phyloP scores from a whole-genome alignment of 768 basidiomycete species.

The Trametes gibbosa region DNA sequence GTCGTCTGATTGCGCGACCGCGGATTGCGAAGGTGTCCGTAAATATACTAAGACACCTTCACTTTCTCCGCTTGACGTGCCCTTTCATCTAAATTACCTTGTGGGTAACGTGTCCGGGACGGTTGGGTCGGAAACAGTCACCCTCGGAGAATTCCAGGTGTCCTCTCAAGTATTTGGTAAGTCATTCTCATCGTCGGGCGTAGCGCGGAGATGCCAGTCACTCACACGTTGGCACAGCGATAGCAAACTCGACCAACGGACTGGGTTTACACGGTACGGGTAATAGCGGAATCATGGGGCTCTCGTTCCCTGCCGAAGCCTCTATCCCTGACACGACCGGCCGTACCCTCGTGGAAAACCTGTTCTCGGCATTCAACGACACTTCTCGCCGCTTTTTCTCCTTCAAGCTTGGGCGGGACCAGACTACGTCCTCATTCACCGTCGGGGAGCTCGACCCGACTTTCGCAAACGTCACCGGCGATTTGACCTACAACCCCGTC shows the following conservation, averaged over 20 bases:
- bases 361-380: constrained; percentile 42
- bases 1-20: constrained; percentile 41
- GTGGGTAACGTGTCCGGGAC: constrained; percentile 46
- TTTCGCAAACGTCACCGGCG: constrained; percentile 31
- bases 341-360: constrained; percentile 44
- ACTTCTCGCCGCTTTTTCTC: constrained; percentile 44
- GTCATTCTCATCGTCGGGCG: background rate
- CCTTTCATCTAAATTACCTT: constrained; percentile 51
- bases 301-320: constrained; percentile 48
- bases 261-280: constrained; percentile 45
- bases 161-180: constrained; percentile 48
- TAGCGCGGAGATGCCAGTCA: background rate
- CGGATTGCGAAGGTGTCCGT: constrained; percentile 45
- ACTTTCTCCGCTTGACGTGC: constrained; percentile 30
- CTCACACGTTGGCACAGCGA: constrained; percentile 31
- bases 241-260: constrained; percentile 42
- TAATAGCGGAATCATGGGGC: constrained; percentile 56
- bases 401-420: constrained; percentile 43
- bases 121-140: constrained; percentile 45
- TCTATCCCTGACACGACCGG: constrained; percentile 46
- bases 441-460: constrained; percentile 46
- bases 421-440: constrained; percentile 45
- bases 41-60: constrained; percentile 37
- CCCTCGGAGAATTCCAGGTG: constrained; percentile 44
- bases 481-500: constrained; percentile 40